phyloP scores from a whole-genome alignment of 164 flowering plant genomes.

The Liquidambar formosana region DNA sequence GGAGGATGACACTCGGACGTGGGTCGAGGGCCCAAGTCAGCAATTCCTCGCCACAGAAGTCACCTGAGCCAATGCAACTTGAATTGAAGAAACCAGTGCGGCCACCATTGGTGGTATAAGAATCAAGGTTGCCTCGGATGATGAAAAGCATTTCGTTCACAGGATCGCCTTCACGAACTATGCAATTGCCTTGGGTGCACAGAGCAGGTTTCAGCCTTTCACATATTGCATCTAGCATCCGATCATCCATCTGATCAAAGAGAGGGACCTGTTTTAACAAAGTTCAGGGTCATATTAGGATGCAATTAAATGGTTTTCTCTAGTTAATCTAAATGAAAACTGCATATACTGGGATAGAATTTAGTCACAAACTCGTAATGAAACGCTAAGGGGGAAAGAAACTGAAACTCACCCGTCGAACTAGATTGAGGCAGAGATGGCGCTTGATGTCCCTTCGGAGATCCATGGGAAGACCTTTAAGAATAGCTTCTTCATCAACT shows the following conservation, averaged over 20 bases:
- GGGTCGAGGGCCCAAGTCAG: constrained; percentile 62
- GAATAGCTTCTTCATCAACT: constrained; percentile 54
- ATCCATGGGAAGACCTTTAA: constrained; percentile 47
- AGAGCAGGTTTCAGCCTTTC: constrained; percentile 47
- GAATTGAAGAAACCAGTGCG: constrained; percentile 54
- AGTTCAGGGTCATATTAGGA: not conserved
- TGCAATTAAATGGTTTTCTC: too few species aligned
- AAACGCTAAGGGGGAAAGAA: not conserved
- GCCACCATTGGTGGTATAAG: constrained; percentile 57
- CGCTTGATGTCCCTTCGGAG: constrained; percentile 58
- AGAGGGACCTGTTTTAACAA: constrained; percentile 44
- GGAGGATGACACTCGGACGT: constrained; percentile 32
- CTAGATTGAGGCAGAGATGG: constrained; percentile 57
- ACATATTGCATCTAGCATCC: constrained; percentile 56
- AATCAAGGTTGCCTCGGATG: constrained; percentile 48
- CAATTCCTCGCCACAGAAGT: constrained; percentile 70
- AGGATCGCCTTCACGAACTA: constrained; percentile 62
- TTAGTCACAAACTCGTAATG: too few species aligned
- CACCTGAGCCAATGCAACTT: constrained; percentile 40
- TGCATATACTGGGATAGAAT: too few species aligned
- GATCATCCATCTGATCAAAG: constrained; percentile 55
- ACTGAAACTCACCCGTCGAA: constrained; percentile 37
- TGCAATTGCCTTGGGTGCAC: constrained; percentile 31
- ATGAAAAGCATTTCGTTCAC: constrained; percentile 60
- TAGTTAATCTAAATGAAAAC: too few species aligned